phyloP scores from a whole-genome alignment of 345 rosid genomes.

The Microcos paniculata region DNA sequence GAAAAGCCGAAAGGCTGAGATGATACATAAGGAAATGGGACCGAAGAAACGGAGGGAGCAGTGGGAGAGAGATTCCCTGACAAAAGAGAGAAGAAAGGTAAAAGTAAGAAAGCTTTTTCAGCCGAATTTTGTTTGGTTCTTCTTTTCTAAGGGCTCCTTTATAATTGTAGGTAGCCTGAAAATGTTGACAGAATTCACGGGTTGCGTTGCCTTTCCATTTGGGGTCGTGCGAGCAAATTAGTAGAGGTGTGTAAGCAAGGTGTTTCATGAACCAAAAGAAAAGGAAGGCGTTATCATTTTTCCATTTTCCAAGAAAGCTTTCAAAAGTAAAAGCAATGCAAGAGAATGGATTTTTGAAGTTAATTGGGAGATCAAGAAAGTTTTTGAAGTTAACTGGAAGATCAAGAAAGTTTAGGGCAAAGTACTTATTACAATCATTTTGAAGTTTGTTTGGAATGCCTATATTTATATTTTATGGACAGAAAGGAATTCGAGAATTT shows the following conservation, averaged over 20 bases:
- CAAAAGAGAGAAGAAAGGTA: background rate
- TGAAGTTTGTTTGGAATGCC: too few species aligned
- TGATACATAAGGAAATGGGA: background rate
- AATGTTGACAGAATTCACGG: background rate
- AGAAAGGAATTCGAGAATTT: too few species aligned
- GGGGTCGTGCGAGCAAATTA: background rate
- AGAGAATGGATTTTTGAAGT: too few species aligned
- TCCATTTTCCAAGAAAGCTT: too few species aligned
- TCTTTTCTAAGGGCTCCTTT: background rate
- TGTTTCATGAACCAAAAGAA: background rate
- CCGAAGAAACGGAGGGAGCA: background rate
- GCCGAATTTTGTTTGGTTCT: background rate
- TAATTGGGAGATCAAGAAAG: too few species aligned
- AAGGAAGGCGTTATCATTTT: too few species aligned
- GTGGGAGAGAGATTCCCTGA: background rate
- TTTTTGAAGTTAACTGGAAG: too few species aligned
- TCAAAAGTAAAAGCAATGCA: too few species aligned
- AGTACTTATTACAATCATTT: too few species aligned
- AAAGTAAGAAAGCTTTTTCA: background rate
- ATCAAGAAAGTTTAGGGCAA: too few species aligned
- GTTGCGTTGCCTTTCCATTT: constrained; percentile 1
- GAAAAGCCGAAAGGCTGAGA: background rate
- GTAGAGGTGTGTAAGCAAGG: background rate
- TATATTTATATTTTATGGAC: too few species aligned
- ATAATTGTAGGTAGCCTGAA: background rate